Base-by-base conservation (phyloP, 192 early-diverging fungal genomes). In the Entrophospora sp. region DNA sequence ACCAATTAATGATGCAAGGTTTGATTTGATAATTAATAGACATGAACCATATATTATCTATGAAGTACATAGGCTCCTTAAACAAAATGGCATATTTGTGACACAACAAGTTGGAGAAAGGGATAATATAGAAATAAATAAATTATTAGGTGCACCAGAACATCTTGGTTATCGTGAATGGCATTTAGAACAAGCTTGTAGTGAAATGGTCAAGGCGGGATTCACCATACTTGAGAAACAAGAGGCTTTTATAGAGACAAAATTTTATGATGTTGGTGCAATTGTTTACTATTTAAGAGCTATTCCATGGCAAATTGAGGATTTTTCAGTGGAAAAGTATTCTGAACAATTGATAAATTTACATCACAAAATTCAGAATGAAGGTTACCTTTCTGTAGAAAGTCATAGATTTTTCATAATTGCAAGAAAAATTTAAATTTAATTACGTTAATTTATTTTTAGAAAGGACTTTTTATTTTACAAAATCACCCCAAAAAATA, bases 221-320 rank as follows among this genome's bases (percentile, higher is more conserved):
- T 53, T 72, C 30, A 32, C 53, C 53, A 58, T 72, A 4, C 9
- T 63, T 13, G 49, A 61, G 8, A 40, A 66, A 31, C 16, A 43
- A 6, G 32, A 60, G 35, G 66, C 56, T 32, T 62, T 51, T 43
- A 45, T 55, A 36, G 53, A 61, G 27, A 67, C 64, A 13, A 61
- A 72, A 43, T 72, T 72, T 45, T 68, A 63, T 61, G 71, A 72
- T 58, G 71, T 72, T 10, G 71, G 71, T 9, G 71, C 71, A 16
- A 44, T 72, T 25, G 61, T 72, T 31, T 57, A 68, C 28, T 72
- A 55, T 37, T 51, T 72, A 40, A 72, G 61, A 59, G 67, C 61
- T 24, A 38, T 64, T 20, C 66, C 67, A 35, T 72, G 71, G 65
- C 44, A 67, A 20, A 55, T 72, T 9, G 65, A 66, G 18, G 71